Percentiles rank a stretch among this genome's conserved stretches.
Conservation (phyloP, 164 flowering plant genomes). For the Stephania cephalantha region DNA sequence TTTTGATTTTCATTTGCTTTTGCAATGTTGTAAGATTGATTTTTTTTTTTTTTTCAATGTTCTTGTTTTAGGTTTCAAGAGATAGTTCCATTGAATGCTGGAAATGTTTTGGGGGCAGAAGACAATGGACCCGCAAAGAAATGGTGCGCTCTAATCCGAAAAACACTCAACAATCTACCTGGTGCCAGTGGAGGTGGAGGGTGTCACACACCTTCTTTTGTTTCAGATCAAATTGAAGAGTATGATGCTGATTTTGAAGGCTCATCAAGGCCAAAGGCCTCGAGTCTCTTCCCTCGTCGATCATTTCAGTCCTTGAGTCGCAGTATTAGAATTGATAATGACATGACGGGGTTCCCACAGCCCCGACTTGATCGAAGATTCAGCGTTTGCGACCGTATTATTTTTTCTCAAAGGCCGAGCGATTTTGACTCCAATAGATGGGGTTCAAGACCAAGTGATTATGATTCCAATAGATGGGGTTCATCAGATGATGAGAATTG, state of each 20-base stretch:
- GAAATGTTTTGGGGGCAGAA: conserved; percentile 93
- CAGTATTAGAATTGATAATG: conserved; percentile 45
- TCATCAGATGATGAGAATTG: conserved; percentile 47
- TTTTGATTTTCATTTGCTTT: neutral
- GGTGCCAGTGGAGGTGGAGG: conserved; percentile 44
- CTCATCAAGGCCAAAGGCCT: conserved; percentile 54
- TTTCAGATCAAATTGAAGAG: conserved; percentile 79
- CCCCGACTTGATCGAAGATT: conserved; percentile 40
- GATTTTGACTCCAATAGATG: conserved; percentile 35
- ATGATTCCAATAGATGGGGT: conserved; percentile 34
- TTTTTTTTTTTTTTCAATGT: neutral
- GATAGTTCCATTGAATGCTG: conserved; percentile 94
- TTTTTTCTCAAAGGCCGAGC: conserved; percentile 37
- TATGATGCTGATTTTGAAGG: conserved; percentile 88
- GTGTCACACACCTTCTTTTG: conserved; percentile 71
- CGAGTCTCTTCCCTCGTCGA: conserved; percentile 41
- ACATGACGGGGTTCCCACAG: conserved; percentile 22
- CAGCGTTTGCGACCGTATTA: conserved; percentile 44
- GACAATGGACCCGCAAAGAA: conserved; percentile 85
- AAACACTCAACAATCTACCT: conserved; percentile 74
- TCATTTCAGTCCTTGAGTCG: conserved; percentile 38
- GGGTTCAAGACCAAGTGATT: conserved; percentile 46
- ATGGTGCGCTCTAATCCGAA: conserved; percentile 77
- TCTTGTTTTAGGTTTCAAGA: conserved; percentile 71
- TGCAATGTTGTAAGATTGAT: neutral